Percentiles rank a stretch among this genome's conserved stretches.
These are phyloP conservation scores for Malassezia furfur DNA, from an alignment of 1,284 basidiomycete species.

Conservation along the genomic window DNA sequence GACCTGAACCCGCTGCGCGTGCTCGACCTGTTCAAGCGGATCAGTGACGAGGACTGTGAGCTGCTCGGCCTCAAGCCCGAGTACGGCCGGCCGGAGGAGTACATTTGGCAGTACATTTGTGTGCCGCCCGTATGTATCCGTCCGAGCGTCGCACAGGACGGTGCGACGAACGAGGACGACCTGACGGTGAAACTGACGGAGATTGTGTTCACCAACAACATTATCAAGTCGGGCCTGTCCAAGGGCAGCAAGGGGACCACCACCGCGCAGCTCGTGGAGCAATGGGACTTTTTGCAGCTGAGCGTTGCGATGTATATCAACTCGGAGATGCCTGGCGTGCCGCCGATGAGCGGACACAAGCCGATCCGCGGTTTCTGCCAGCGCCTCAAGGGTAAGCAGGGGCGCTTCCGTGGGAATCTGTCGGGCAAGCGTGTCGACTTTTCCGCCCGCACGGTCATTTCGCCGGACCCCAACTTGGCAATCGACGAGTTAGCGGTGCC, in stretches of 20 bases:
- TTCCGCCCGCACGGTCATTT: conserved; percentile 95
- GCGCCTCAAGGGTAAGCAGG: conserved; percentile 95
- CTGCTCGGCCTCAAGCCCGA: conserved; percentile 80
- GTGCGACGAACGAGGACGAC: conserved; percentile 76
- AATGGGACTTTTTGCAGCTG: conserved; percentile 95
- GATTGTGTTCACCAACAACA: conserved; percentile 86
- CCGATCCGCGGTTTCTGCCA: conserved; percentile 73
- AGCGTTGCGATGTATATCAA: conserved; percentile 97
- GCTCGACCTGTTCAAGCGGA: conserved; percentile 80
- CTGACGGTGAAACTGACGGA: conserved; percentile 94
- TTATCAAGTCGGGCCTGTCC: conserved; percentile 79
- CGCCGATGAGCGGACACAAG: conserved; percentile 38
- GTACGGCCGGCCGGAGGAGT: conserved; percentile 88
- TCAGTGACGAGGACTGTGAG: conserved; percentile 91
- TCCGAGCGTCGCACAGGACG: conserved; percentile 92
- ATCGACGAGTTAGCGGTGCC: conserved; percentile 83
- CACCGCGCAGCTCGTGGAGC: conserved; percentile 55
- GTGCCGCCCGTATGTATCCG: conserved; percentile 96
- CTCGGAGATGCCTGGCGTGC: conserved; percentile 76
- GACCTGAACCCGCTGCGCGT: conserved; percentile 92
- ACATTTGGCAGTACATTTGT: conserved; percentile 98
- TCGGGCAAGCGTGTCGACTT: conserved; percentile 99
- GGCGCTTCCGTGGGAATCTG: conserved; percentile 94
- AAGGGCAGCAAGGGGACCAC: conserved; percentile 52
- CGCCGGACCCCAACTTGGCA: conserved; percentile 91